Evolutionary conservation across 257 asterid genomes (phyloP).

Genomic region (Ocimum tenuiflorum): DNA sequence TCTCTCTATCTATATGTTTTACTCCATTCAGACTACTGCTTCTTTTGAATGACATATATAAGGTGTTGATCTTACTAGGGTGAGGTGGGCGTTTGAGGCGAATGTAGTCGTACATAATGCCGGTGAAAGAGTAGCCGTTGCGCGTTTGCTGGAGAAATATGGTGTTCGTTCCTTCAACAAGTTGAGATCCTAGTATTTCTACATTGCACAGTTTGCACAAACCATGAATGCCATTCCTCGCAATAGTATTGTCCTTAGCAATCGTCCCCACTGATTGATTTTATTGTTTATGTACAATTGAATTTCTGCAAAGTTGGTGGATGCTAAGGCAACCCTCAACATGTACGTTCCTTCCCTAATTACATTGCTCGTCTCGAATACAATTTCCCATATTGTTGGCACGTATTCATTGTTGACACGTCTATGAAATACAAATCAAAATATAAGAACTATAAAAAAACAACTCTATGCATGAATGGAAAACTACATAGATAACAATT

Average conservation of each 20-base stretch:
- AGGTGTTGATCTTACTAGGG: too few relatives aligned
- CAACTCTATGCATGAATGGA: too few relatives aligned
- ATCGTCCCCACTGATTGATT: constrained; percentile 20
- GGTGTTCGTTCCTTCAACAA: not conserved
- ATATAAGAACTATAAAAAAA: too few relatives aligned
- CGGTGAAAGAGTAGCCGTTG: not conserved
- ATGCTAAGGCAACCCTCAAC: constrained; percentile 64
- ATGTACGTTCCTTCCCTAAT: constrained; percentile 30
- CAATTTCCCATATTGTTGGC: constrained; percentile 64
- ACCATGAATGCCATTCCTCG: not conserved
- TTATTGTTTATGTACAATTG: constrained; percentile 48
- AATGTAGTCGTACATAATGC: not conserved
- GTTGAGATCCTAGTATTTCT: not conserved
- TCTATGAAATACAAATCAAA: too few relatives aligned
- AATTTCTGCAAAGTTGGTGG: constrained; percentile 45
- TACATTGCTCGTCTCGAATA: constrained; percentile 34
- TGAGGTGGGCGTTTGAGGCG: too few relatives aligned
- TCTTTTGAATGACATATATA: too few relatives aligned
- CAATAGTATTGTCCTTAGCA: not conserved
- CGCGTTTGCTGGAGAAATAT: not conserved
- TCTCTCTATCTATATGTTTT: too few relatives aligned
- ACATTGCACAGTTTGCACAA: not conserved
- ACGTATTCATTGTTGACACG: constrained; percentile 11
- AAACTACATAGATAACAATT: too few relatives aligned
- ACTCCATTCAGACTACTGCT: too few relatives aligned